These are phyloP conservation scores for Fagopyrum tataricum DNA, from an alignment of 148 eudicot genomes.

Conservation along the genomic window DNA sequence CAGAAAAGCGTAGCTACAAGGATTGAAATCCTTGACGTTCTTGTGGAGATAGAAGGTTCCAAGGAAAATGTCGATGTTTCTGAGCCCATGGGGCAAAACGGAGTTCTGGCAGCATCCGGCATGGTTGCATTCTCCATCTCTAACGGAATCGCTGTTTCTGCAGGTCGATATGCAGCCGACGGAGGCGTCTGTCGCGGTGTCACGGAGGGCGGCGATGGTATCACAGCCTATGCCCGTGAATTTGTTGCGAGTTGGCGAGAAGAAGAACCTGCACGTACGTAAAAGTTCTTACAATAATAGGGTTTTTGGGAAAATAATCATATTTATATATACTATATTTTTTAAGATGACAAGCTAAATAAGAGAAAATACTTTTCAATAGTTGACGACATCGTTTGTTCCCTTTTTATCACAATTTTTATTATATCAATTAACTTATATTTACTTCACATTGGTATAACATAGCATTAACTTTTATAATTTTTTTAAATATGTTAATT, in stretches of 20 bases:
- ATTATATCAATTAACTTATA: no score
- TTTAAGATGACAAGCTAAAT: no score
- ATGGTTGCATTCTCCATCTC: not conserved
- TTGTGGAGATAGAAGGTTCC: not conserved
- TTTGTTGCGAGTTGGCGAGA: conserved; percentile 1
- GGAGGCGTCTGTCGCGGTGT: not conserved
- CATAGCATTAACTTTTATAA: no score
- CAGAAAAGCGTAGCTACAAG: conserved; percentile 13
- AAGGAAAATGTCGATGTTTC: not conserved
- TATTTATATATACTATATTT: no score
- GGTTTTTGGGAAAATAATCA: no score
- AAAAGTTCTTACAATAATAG: no score
- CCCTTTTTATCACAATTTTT: no score
- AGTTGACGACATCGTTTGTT: no score
- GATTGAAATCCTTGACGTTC: not conserved
- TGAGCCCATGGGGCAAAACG: not conserved
- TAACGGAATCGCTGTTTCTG: not conserved
- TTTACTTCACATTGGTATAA: no score
- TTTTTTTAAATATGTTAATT: no score
- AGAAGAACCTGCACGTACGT: not conserved
- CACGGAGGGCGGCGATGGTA: conserved; percentile 2
- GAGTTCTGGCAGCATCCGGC: conserved; percentile 12
- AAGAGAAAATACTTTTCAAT: no score
- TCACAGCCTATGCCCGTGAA: conserved; percentile 11
- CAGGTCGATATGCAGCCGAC: not conserved